These are phyloP conservation scores for Eremothecium cymbalariae DNA, from an alignment of 1,139 yeast species.

Conservation along the genomic window DNA sequence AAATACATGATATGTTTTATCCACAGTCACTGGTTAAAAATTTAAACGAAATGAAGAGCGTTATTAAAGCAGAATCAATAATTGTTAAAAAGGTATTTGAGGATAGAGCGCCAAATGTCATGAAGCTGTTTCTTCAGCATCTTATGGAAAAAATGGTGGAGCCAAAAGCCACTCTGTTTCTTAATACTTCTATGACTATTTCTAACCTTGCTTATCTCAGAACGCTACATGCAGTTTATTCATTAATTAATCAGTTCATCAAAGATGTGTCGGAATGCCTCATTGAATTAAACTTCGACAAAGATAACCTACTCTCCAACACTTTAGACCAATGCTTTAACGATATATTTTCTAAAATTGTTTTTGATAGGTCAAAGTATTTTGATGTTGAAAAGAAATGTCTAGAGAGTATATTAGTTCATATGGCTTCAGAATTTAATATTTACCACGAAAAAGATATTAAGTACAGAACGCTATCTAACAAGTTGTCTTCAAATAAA, in stretches of 20 bases:
- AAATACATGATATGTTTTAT: conserved; percentile 34
- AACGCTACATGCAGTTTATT: conserved; percentile 58
- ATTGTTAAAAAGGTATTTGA: conserved; percentile 68
- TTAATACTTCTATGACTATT: conserved; percentile 56
- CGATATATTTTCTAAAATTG: conserved; percentile 65
- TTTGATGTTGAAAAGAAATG: conserved; percentile 67
- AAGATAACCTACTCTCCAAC: conserved; percentile 39
- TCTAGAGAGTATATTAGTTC: conserved; percentile 52
- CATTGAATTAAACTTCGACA: conserved; percentile 36
- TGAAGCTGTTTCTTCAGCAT: conserved; percentile 64
- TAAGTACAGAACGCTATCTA: conserved; percentile 40
- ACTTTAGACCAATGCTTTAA: conserved; percentile 65
- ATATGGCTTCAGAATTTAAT: conserved; percentile 44
- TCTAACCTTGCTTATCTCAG: conserved; percentile 73
- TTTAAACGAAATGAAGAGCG: conserved; percentile 37
- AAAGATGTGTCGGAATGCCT: conserved; percentile 57
- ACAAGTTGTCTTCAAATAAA: conserved; percentile 28
- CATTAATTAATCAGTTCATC: conserved; percentile 54
- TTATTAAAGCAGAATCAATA: conserved; percentile 62
- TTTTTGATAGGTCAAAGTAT: conserved; percentile 55
- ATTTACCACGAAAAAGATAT: conserved; percentile 44
- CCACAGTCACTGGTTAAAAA: conserved; percentile 36
- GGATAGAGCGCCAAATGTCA: conserved; percentile 54
- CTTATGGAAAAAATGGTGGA: conserved; percentile 71
- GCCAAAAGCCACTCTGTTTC: conserved; percentile 53